Base-by-base conservation (phyloP, 768 basidiomycete genomes). In the Gymnopilus dilepis region DNA sequence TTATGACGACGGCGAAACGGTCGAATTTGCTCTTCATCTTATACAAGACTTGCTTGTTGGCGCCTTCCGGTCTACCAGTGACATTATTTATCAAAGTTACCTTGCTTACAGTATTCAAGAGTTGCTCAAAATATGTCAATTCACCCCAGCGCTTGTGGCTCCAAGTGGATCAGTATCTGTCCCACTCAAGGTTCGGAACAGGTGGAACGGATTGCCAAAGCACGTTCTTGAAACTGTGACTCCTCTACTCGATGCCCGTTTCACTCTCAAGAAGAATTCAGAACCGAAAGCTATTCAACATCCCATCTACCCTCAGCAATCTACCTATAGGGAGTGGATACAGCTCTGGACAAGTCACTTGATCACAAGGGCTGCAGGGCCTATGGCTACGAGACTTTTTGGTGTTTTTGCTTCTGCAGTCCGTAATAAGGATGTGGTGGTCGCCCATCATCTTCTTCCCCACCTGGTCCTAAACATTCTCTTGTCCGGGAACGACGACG, bases 281-380 rank as follows among this genome's bases (percentile, higher is more conserved):
- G 69, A 74, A 2, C 77, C 77, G 11, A 50, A 50, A 28, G 66
- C 77, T 2, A 71, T 80, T 19, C 73, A 79, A 52, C 85, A 89
- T 64, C 96, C 97, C 2, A 87, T 99, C 58, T 99, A 98, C 75
- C 82, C 85, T 0, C 76, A 76, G 4, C 83, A 88, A 59, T 72
- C 85, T 2, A 97, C 94, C 0, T 99, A 98, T 74, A 87, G 96
- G 41, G 96, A 99, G 73, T 99, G 97, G 97, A 84, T 99, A 33
- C 95, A 97, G 65, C 72, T 84, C 0, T 99, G 96, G 95, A 88
- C 94, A 1, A 80, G 84, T 9, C 83, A 94, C 72, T 83, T 99
- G 34, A 92, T 98, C 57, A 80, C 84, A 11, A 83, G 79, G 58
- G 86, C 84, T 6, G 82, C 86, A 1, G 86, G 86, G 19, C 64